phyloP scores from a whole-genome alignment of 2,329 filamentous ascomycete genomes.

The Trichophyton equinum region DNA sequence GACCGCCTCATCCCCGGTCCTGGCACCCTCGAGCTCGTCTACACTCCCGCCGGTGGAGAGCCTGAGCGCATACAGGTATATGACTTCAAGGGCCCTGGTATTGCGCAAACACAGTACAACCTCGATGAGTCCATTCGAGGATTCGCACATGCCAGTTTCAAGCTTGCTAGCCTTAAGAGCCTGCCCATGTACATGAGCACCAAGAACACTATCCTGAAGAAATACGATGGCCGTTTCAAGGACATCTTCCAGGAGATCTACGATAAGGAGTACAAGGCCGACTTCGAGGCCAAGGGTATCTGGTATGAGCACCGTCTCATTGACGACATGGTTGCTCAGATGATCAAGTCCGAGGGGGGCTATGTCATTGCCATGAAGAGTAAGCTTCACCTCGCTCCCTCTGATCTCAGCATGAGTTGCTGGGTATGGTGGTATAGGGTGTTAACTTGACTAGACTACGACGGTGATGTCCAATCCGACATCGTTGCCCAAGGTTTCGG shows the following conservation, averaged over 20 bases:
- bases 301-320: constrained; percentile 99
- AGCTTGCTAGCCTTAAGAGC: constrained; percentile 75
- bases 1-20: constrained; percentile 71
- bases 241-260: constrained; percentile 98
- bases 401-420: neutral
- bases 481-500: constrained; percentile 97
- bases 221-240: constrained; percentile 98
- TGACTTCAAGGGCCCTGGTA: constrained; percentile 68
- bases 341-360: constrained; percentile 96
- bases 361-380: constrained; percentile 98
- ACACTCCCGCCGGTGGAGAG: constrained; percentile 63
- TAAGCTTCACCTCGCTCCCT: constrained; percentile 37
- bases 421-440: neutral
- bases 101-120: constrained; percentile 96
- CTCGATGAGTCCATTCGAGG: constrained; percentile 89
- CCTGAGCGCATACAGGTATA: constrained; percentile 80
- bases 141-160: constrained; percentile 94
- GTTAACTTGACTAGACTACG: constrained; percentile 57
- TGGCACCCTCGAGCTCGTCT: constrained; percentile 89
- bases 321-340: constrained; percentile 99
- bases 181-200: constrained; percentile 99
- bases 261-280: constrained; percentile 70
- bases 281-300: constrained; percentile 83
- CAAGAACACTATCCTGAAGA: constrained; percentile 99
- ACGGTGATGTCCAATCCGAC: constrained; percentile 97